Evolutionary conservation across 2,329 filamentous ascomycete species (phyloP), one percentile per base, ranked within the genome.

Genomic region (Berkeleyomyces basicola): DNA sequence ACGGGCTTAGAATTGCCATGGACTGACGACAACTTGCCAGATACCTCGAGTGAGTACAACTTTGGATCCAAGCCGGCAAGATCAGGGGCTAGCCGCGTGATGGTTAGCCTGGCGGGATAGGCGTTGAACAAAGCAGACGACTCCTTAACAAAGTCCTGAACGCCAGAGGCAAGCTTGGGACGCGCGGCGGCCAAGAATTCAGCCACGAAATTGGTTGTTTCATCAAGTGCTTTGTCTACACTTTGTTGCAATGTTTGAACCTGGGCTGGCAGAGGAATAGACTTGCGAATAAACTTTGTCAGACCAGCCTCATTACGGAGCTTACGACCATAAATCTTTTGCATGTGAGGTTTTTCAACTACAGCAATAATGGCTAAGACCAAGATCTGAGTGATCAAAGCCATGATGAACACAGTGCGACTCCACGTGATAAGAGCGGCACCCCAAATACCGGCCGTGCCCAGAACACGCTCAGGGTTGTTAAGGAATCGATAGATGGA

Each of bases 401-500:
- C 92, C 67, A 97, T 80, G 70, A 90, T 82, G 71, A 96, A 95
- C 67, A 99, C 86, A 3, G 88, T 79, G 61, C 84, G 82, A 72
- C 88, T 96, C 80, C 89, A 91, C 0, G 92, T 96, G 69, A 99
- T 95, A 58, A 97, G 81, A 5, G 91, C 92, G 37, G 90, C 85
- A 61, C 93, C 93, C 92, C 92, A 99, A 5, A 96, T 79, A n/a
- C 91, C 93, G 16, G 92, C 92, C 4, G 95, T 85, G 37, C 93
- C 93, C 67, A 99, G 86, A 46, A 97, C 85, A 63, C 92, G 86
- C 73, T 99, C 93, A 0, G 93, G 93, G 70, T 97, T 99, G 76
- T 99, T 99, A 67, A 99, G 78, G 75, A 95, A 99, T 58, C 93
- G 90, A 73, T 99, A 99, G 69, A 99, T 99, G 66, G 92, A 95